Evolutionary conservation across 208 protist genomes (phyloP).

Genomic region (Wallacemonas rigidus): DNA sequence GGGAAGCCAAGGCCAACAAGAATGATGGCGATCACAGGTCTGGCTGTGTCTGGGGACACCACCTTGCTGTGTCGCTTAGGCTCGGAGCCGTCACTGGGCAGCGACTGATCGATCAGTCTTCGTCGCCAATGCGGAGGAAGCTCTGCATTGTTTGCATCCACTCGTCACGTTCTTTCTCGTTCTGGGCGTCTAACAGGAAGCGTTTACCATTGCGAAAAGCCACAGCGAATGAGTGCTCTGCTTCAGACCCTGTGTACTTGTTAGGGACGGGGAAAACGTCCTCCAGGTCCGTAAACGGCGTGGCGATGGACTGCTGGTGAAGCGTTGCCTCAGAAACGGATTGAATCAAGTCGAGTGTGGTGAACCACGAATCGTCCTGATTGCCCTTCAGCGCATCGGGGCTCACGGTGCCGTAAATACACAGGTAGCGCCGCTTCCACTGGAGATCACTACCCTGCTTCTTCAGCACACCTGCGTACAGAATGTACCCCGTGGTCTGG

Average conservation of each 20-base stretch:
- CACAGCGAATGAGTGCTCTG: constrained; percentile 23
- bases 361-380: constrained; percentile 15
- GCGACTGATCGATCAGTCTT: background rate
- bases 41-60: too few species aligned
- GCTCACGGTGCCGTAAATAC: constrained; percentile 20
- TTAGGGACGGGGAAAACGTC: constrained; percentile 22
- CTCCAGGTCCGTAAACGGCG: constrained; percentile 23
- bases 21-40: too few species aligned
- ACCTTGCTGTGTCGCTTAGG: too few species aligned
- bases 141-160: constrained; percentile 27
- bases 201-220: constrained; percentile 26
- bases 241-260: constrained; percentile 26
- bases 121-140: constrained; percentile 23
- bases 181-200: constrained; percentile 20
- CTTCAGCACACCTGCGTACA: constrained; percentile 16
- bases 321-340: constrained; percentile 21
- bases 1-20: too few species aligned
- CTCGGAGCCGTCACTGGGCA: too few species aligned
- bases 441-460: constrained; percentile 24
- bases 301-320: constrained; percentile 17
- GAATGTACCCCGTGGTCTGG: constrained; percentile 12
- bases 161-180: constrained; percentile 20
- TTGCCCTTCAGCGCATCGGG: background rate
- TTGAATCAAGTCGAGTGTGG: constrained; percentile 18
- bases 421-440: constrained; percentile 28